These are phyloP conservation scores for Austroboletus olivaceoglutinosus DNA, from an alignment of 1,284 basidiomycete genomes.

Conservation along the genomic window DNA sequence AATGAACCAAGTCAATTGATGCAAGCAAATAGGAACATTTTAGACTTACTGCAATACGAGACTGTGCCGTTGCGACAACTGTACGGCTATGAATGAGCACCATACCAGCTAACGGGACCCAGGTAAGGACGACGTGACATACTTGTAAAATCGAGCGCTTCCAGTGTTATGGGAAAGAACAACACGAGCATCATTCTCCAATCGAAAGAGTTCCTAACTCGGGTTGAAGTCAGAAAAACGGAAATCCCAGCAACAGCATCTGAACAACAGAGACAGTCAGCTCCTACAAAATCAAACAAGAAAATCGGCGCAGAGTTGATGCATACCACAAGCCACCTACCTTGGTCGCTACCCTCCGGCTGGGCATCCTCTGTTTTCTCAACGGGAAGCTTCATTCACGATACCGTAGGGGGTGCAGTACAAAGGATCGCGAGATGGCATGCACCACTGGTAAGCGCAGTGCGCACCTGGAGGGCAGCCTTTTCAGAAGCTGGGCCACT, in stretches of 20 bases:
- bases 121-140: slow-evolving; percentile 2
- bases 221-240: slow-evolving; percentile 24
- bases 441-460: too few species aligned
- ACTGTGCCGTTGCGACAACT: slow-evolving; percentile 56
- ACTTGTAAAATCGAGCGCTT: slow-evolving; percentile 44
- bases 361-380: slow-evolving; percentile 1
- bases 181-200: slow-evolving; percentile 32
- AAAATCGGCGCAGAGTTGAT: not conserved
- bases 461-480: too few species aligned
- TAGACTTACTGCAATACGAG: slow-evolving; percentile 44
- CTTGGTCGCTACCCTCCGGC: slow-evolving; percentile 1
- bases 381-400: slow-evolving; percentile 13
- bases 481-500: too few species aligned
- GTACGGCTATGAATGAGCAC: not conserved
- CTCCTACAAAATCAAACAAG: not conserved
- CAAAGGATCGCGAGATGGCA: not conserved
- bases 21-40: too few species aligned
- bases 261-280: not conserved
- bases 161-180: slow-evolving; percentile 29
- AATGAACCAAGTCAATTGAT: too few species aligned
- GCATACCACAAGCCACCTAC: slow-evolving; percentile 8
- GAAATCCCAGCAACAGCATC: slow-evolving; percentile 5
- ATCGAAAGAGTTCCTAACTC: too few species aligned
- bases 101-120: too few species aligned
- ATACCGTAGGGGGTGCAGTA: not conserved